Conservation (phyloP, 2,329 filamentous ascomycete species). For the Monilinia fructigena region DNA sequence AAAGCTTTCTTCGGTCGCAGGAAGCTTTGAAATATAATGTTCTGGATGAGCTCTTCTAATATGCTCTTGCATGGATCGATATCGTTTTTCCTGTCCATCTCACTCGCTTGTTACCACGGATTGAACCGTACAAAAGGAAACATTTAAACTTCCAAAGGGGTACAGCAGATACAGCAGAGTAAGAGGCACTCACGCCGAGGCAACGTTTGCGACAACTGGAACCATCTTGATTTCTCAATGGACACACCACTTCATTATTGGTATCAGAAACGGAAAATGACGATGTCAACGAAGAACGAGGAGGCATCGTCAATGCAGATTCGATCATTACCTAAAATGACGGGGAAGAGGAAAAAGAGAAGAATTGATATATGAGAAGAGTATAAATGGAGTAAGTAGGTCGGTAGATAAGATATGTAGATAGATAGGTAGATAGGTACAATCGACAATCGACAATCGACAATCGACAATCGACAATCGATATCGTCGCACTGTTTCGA, state of each 20-base stretch:
- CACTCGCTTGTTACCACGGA: conserved; percentile 39
- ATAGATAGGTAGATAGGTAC: conserved; percentile 20
- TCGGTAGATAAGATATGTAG: conserved; percentile 2
- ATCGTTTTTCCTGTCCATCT: conserved; percentile 76
- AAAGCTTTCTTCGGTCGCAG: conserved; percentile 97
- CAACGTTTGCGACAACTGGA: conserved; percentile 97
- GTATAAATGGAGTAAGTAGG: not conserved
- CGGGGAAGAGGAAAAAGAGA: not conserved
- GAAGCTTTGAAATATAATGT: conserved; percentile 96
- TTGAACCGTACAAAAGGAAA: conserved; percentile 37
- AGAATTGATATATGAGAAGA: too few relatives aligned
- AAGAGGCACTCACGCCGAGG: conserved; percentile 77
- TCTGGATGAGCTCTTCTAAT: conserved; percentile 95
- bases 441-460: too few relatives aligned
- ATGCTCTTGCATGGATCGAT: conserved; percentile 99
- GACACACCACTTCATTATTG: conserved; percentile 96
- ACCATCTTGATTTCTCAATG: conserved; percentile 91
- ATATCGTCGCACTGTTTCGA: not conserved
- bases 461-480: too few relatives aligned
- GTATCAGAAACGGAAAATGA: conserved; percentile 90
- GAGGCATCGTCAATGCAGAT: conserved; percentile 65
- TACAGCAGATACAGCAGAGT: conserved; percentile 36
- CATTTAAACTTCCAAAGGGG: conserved; percentile 33
- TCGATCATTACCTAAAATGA: conserved; percentile 50
- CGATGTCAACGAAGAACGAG: conserved; percentile 79